Percentiles rank a stretch among this genome's conserved stretches.
Conservation (phyloP, 371 early-diverging fungal genomes). For the Apophysomyces variabilis region DNA sequence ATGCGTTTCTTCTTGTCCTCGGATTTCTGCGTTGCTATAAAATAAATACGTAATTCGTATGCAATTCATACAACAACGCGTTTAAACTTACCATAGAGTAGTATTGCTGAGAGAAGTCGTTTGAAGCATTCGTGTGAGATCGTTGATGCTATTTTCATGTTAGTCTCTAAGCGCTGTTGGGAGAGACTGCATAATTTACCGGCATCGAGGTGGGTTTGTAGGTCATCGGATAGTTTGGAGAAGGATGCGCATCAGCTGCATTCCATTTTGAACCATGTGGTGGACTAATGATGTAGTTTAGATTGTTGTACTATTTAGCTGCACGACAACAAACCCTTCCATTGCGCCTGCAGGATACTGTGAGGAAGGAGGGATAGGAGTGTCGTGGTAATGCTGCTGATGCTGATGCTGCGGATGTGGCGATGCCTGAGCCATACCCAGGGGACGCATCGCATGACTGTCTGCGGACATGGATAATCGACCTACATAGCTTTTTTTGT, state of each 20-base stretch:
- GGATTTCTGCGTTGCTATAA: constrained; percentile 29
- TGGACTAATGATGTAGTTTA: constrained; percentile 8
- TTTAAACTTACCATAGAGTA: constrained; percentile 17
- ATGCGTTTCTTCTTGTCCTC: constrained; percentile 41
- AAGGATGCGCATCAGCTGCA: constrained; percentile 9
- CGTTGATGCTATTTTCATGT: not conserved
- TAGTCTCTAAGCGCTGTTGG: not conserved
- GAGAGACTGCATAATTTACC: constrained; percentile 17
- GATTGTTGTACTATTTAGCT: not conserved
- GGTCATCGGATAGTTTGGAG: constrained; percentile 2
- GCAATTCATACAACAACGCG: not conserved
- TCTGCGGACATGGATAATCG: not conserved
- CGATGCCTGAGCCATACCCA: constrained; percentile 8
- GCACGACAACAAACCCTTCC: not conserved
- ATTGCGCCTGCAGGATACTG: not conserved
- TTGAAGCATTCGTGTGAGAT: not conserved
- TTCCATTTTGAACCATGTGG: constrained; percentile 7
- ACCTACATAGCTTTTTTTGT: constrained; percentile 6
- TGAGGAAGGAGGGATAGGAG: constrained; percentile 1
- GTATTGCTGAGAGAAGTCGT: constrained; percentile 16
- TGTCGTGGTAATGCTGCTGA: not conserved
- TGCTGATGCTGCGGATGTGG: constrained; percentile 6
- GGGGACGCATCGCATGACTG: constrained; percentile 7
- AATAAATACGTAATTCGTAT: not conserved
- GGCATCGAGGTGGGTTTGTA: constrained; percentile 12